Evolutionary conservation across 306 rosid genomes (phyloP), one percentile per base, ranked within the genome.

Genomic region (Chamaecrista fasciculata): DNA sequence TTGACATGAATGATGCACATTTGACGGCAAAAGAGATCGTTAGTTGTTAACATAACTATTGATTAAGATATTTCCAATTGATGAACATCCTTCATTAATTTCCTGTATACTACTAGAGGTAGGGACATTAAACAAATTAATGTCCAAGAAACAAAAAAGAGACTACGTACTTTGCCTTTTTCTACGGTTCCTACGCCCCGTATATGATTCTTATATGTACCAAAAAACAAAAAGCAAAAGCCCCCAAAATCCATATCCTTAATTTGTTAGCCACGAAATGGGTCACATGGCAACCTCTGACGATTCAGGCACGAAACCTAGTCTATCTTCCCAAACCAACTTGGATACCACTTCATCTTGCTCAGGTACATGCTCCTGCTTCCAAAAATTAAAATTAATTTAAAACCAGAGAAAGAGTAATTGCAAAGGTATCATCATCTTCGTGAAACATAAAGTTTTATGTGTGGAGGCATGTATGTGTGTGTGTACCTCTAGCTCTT

Each of bases 301-400:
- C n/a, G n/a, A 80, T 72, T 84, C 99, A 0, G 86, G 70, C 77
- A 84, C 87, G 47, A 83, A 83, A 72, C 39, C 86, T 55, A 81
- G 77, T 66, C 96, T 86, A 2, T 84, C 96, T 68, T 91, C 99
- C 99, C 99, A 95, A 55, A 87, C 97, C 92, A 95, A 78, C 86
- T 91, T 86, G 73, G 99, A 76, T 18, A 91, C 92, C 71, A 82
- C 73, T 75, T 95, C 99, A 51, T 95, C 99, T 61, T 79, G 78
- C 75, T 89, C 93, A 2, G 88, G 99, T 31, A 84, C 90, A 77
- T 91, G 96, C 72, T 91, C 99, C 99, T 95, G 83, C 18, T 80
- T 66, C 25, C 70, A 74, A 20, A 9, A 14, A 15, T 3, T 1
- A 55, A 11, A 16, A n/a, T 39, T 65, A 60, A 69, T 39, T 55